Percentiles rank a stretch among this genome's conserved stretches.
Evolutionary conservation across 495 filamentous ascomycete species (phyloP).

Genomic region (Aspergillus mulundensis): DNA sequence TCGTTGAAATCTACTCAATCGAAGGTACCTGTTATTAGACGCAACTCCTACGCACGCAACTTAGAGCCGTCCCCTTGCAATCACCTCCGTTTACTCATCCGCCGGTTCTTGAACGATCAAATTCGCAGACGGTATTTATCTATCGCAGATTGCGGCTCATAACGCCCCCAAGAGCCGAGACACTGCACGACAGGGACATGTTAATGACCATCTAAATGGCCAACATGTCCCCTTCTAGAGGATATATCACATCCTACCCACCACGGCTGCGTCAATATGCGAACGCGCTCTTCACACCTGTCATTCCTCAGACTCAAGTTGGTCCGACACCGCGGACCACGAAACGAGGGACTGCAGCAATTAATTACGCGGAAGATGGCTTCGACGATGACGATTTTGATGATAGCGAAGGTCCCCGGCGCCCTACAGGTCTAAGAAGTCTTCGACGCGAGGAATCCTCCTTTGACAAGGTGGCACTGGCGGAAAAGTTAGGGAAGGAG

Average conservation of each 20-base stretch:
- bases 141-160: conserved; percentile 9
- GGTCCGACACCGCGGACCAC: conserved; percentile 78
- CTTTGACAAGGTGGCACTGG: conserved; percentile 54
- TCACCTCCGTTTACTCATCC: not conserved
- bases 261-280: conserved; percentile 86
- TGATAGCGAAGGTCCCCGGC: conserved; percentile 71
- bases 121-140: conserved; percentile 13
- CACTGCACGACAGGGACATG: conserved; percentile 36
- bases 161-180: conserved; percentile 2
- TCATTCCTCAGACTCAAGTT: conserved; percentile 64
- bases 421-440: conserved; percentile 80
- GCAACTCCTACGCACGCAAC: not conserved
- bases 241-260: conserved; percentile 87
- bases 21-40: not conserved
- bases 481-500: conserved; percentile 82
- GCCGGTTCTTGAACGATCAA: conserved; percentile 1
- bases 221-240: conserved; percentile 68
- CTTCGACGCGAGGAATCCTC: conserved; percentile 71
- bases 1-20: not conserved
- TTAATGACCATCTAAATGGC: conserved; percentile 33
- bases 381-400: conserved; percentile 94
- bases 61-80: not conserved
- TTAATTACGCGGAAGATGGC: conserved; percentile 96
- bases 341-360: conserved; percentile 91
- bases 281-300: conserved; percentile 87